Evolutionary conservation across 495 filamentous ascomycete species (phyloP).

Genomic region (Trypethelium eluteriae): DNA sequence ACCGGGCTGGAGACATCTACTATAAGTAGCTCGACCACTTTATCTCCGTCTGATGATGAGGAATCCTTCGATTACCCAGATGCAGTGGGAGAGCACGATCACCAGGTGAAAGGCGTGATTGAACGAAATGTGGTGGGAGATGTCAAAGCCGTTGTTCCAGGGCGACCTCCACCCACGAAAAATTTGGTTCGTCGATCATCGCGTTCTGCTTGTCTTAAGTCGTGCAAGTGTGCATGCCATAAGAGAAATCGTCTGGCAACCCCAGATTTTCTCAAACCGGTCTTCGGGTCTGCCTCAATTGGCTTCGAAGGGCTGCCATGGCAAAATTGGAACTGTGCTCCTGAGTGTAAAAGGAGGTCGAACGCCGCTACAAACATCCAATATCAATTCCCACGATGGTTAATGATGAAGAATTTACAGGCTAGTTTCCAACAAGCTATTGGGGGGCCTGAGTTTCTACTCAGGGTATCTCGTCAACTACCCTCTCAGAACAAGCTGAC

Average conservation of each 20-base stretch:
- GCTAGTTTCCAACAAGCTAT: not conserved
- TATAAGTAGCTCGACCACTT: not conserved
- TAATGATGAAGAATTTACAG: not conserved
- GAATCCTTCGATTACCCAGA: not conserved
- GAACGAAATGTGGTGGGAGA: not conserved
- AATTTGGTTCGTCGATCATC: not conserved
- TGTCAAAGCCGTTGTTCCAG: not conserved
- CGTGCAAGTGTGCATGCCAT: not conserved
- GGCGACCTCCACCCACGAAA: not conserved
- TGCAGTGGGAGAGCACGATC: not conserved
- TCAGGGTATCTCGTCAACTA: not conserved
- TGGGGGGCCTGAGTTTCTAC: not conserved
- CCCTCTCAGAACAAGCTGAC: not conserved
- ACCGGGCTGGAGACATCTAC: not conserved
- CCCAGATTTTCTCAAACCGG: not conserved
- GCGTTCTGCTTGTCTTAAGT: not conserved
- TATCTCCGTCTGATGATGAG: not conserved
- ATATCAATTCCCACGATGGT: not conserved
- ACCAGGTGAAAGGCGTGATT: not conserved
- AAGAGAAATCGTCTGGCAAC: not conserved
- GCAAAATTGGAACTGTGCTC: not conserved
- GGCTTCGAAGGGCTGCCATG: not conserved
- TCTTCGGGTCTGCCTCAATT: not conserved
- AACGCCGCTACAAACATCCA: not conserved
- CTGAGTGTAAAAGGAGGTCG: not conserved